These are phyloP conservation scores for Fraxinus albicans DNA, from an alignment of 305 asterid genomes.

Conservation along the genomic window DNA sequence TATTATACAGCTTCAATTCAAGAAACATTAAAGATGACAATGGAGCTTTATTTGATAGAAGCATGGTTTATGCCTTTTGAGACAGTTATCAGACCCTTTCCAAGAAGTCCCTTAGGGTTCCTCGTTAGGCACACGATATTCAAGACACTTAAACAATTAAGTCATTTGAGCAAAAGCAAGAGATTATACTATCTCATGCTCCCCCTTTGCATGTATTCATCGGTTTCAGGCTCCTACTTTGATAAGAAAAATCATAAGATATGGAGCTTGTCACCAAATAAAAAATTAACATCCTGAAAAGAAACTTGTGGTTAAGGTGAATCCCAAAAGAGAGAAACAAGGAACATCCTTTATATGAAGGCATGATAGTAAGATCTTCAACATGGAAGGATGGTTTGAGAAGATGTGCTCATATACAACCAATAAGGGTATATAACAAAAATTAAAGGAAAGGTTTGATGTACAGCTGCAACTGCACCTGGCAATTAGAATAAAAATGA, in stretches of 20 bases:
- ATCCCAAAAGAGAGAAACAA: background rate
- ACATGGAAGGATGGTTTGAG: background rate
- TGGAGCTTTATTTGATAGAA: conserved; percentile 9
- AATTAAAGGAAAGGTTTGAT: background rate
- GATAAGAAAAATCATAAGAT: background rate
- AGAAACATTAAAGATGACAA: background rate
- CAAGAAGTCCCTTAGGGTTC: background rate
- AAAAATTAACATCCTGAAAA: background rate
- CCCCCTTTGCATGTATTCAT: background rate
- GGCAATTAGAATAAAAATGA: background rate
- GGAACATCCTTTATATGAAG: background rate
- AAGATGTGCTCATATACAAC: background rate
- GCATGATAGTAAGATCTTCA: background rate
- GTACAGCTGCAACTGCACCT: conserved; percentile 14
- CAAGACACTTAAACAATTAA: background rate
- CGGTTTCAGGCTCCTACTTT: background rate
- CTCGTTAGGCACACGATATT: background rate
- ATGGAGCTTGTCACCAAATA: background rate
- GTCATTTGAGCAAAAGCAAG: background rate
- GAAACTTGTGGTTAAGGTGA: background rate
- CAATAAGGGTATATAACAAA: background rate
- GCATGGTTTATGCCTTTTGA: background rate
- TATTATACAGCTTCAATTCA: conserved; percentile 3
- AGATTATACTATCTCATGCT: background rate
- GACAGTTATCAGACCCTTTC: conserved; percentile 8